These are phyloP conservation scores for Debaryomyces udenii DNA, from an alignment of 1,139 yeast genomes.

Conservation along the genomic window DNA sequence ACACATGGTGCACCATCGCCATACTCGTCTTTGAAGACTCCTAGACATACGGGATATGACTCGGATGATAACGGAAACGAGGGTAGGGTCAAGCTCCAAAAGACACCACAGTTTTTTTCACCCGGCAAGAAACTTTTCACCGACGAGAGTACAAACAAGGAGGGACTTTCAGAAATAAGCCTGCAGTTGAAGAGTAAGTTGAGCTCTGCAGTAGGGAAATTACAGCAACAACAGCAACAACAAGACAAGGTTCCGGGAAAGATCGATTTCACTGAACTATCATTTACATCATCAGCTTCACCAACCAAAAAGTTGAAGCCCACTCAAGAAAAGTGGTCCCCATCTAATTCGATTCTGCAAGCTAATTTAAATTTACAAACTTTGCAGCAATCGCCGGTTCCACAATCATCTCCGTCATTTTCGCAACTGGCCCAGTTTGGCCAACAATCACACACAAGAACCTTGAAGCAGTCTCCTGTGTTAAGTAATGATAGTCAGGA, in stretches of 20 bases:
- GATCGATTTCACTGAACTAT: slow-evolving; percentile 36
- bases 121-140: slow-evolving; percentile 40
- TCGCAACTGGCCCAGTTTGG: slow-evolving; percentile 12
- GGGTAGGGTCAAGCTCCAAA: slow-evolving; percentile 31
- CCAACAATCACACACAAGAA: slow-evolving; percentile 10
- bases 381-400: slow-evolving; percentile 37
- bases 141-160: slow-evolving; percentile 24
- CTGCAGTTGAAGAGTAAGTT: slow-evolving; percentile 40
- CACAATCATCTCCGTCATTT: slow-evolving; percentile 18
- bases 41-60: slow-evolving; percentile 35
- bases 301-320: slow-evolving; percentile 31
- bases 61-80: slow-evolving; percentile 24
- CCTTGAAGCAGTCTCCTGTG: slow-evolving; percentile 30
- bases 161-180: slow-evolving; percentile 44
- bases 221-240: slow-evolving; percentile 27
- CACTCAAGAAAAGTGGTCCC: slow-evolving; percentile 23
- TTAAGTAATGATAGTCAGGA: slow-evolving; percentile 10
- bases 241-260: slow-evolving; percentile 22
- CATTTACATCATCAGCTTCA: slow-evolving; percentile 33
- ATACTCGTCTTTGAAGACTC: slow-evolving; percentile 38
- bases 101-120: slow-evolving; percentile 46
- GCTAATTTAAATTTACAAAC: slow-evolving; percentile 45
- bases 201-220: slow-evolving; percentile 44
- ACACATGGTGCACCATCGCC: slow-evolving; percentile 34
- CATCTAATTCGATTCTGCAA: slow-evolving; percentile 24